phyloP scores from a whole-genome alignment of 2,329 filamentous ascomycete species.

The Cladosporium cucumerinum region DNA sequence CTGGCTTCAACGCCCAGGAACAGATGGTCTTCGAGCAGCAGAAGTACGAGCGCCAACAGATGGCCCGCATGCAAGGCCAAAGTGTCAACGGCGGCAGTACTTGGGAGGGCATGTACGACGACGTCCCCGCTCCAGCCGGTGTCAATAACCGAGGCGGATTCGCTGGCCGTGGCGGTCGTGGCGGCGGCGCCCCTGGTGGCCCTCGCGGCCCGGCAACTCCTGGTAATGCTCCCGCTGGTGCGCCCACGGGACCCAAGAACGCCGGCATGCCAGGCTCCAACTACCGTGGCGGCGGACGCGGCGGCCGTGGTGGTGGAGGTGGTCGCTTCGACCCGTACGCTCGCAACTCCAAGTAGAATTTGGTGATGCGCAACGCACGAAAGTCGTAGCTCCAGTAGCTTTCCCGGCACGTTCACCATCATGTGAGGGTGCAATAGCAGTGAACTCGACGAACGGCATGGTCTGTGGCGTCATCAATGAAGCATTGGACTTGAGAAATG shows the following conservation, averaged over 20 bases:
- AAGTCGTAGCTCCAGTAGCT: neutral
- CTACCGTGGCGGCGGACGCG: slow-evolving; percentile 84
- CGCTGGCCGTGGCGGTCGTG: slow-evolving; percentile 44
- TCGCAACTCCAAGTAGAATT: slow-evolving; percentile 27
- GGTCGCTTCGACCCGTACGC: slow-evolving; percentile 72
- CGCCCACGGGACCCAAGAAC: slow-evolving; percentile 94
- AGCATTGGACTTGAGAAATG: neutral
- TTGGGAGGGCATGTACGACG: slow-evolving; percentile 98
- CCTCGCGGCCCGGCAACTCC: slow-evolving; percentile 24
- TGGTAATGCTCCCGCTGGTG: slow-evolving; percentile 65
- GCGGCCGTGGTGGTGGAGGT: slow-evolving; percentile 55
- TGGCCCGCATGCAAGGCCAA: slow-evolving; percentile 50
- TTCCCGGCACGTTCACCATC: no score
- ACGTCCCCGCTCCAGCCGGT: slow-evolving; percentile 79
- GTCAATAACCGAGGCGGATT: slow-evolving; percentile 31
- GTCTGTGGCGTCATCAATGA: neutral
- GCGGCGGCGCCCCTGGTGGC: slow-evolving; percentile 25
- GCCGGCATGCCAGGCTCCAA: slow-evolving; percentile 87
- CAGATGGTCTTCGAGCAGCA: slow-evolving; percentile 74
- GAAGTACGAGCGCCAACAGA: slow-evolving; percentile 70
- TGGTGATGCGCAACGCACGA: neutral
- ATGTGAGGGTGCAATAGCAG: neutral
- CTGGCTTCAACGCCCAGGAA: slow-evolving; percentile 63
- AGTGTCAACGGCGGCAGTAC: slow-evolving; percentile 52
- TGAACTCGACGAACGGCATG: neutral